Conservation (phyloP, 306 rosid genomes). For the Inga oerstediana region DNA sequence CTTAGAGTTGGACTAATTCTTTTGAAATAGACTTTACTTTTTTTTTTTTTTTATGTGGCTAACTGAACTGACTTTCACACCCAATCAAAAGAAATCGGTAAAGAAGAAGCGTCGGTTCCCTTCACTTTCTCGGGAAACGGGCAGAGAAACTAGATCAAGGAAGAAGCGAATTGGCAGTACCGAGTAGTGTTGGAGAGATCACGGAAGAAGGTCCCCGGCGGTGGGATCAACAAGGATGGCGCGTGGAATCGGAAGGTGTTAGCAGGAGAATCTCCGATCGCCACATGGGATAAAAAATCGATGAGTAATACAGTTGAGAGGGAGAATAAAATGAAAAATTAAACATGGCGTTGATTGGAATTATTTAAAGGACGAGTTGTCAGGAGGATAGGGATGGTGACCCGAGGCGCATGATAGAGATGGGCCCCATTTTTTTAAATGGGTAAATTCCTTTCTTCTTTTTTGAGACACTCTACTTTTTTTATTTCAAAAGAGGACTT, state of each 20-base stretch:
- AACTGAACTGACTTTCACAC: neutral
- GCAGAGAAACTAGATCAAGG: slow-evolving; percentile 36
- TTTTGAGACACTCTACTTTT: neutral
- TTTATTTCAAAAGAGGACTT: no score
- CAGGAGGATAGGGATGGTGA: slow-evolving; percentile 34
- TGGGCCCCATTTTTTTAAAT: slow-evolving; percentile 32
- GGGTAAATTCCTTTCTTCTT: neutral
- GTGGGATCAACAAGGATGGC: slow-evolving; percentile 16
- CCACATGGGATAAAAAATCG: slow-evolving; percentile 29
- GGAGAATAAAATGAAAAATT: neutral
- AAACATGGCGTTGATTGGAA: slow-evolving; percentile 19
- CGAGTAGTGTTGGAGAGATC: slow-evolving; percentile 26
- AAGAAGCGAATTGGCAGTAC: slow-evolving; percentile 26
- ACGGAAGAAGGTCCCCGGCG: slow-evolving; percentile 34
- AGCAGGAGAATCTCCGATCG: slow-evolving; percentile 37
- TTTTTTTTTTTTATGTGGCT: neutral
- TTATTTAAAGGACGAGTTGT: slow-evolving; percentile 34
- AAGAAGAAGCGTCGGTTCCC: slow-evolving; percentile 13
- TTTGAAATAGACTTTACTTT: neutral
- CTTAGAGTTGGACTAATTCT: neutral
- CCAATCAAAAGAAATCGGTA: neutral
- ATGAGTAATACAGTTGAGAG: slow-evolving; percentile 33
- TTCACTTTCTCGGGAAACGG: slow-evolving; percentile 36
- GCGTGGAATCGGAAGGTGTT: slow-evolving; percentile 38
- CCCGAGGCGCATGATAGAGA: slow-evolving; percentile 46